Percentiles rank a stretch among this genome's conserved stretches.
phyloP scores from a whole-genome alignment of 2,329 filamentous ascomycete genomes.

The Gyromitra esculenta region DNA sequence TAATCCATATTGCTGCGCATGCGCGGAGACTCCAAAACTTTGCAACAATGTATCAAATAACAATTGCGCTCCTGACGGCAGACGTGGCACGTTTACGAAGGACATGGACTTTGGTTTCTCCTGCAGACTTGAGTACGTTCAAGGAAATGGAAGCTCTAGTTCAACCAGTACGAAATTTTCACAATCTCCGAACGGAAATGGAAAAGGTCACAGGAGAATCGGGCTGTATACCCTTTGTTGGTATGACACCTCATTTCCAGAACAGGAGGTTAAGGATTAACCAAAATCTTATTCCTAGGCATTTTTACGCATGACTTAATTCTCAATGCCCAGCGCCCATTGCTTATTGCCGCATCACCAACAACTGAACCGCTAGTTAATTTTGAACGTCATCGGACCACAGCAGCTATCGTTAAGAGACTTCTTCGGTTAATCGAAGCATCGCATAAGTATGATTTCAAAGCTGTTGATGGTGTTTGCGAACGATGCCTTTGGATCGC shows the following conservation, averaged over 20 bases:
- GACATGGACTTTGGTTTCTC: slow-evolving; percentile 77
- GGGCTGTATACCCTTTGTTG: slow-evolving; percentile 85
- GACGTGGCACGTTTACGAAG: slow-evolving; percentile 74
- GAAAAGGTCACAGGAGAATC: slow-evolving; percentile 71
- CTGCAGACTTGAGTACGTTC: slow-evolving; percentile 72
- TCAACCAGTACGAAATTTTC: slow-evolving; percentile 80
- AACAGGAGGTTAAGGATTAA: background rate
- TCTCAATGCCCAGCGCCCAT: slow-evolving; percentile 81
- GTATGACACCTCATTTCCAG: slow-evolving; percentile 62
- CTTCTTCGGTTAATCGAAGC: slow-evolving; percentile 80
- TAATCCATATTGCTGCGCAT: slow-evolving; percentile 81
- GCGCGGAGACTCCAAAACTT: slow-evolving; percentile 82
- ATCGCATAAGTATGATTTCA: slow-evolving; percentile 77
- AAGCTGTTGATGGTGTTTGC: slow-evolving; percentile 78
- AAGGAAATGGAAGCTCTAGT: slow-evolving; percentile 76
- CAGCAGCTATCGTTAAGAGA: slow-evolving; percentile 81
- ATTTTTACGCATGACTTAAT: slow-evolving; percentile 83
- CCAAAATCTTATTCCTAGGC: slow-evolving; percentile 56
- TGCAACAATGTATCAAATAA: slow-evolving; percentile 82
- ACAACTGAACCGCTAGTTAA: slow-evolving; percentile 77
- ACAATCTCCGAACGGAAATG: slow-evolving; percentile 81
- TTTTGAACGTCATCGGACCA: slow-evolving; percentile 81
- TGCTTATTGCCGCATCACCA: slow-evolving; percentile 75
- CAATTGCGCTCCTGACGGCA: slow-evolving; percentile 78
- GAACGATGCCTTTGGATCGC: slow-evolving; percentile 88